A percentile compares a stretch with the other conserved stretches of the same genome.
Evolutionary conservation across 2,329 filamentous ascomycete genomes (phyloP).

Genomic region (Nemania sp.): DNA sequence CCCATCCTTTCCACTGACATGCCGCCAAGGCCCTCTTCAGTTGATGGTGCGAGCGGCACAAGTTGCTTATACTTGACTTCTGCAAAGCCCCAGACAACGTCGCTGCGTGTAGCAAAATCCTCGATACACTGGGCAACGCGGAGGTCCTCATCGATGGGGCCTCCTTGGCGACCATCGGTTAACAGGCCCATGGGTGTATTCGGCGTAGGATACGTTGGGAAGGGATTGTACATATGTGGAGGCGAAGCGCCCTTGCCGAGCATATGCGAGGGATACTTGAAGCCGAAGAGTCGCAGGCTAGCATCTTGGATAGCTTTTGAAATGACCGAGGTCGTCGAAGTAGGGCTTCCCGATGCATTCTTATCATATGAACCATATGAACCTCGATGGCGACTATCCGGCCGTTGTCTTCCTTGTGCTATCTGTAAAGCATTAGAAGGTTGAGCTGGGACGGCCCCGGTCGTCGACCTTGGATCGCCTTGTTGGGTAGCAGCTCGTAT

Average conservation of each 20-base stretch:
- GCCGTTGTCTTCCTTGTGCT: conserved; percentile 65
- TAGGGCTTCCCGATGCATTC: conserved; percentile 67
- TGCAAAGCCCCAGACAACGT: conserved; percentile 96
- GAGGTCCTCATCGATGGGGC: conserved; percentile 76
- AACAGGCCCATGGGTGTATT: conserved; percentile 65
- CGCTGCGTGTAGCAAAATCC: conserved; percentile 88
- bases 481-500: conserved; percentile 79
- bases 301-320: conserved; percentile 95
- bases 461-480: conserved; percentile 68
- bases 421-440: conserved; percentile 76
- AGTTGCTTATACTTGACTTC: conserved; percentile 99
- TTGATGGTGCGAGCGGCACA: conserved; percentile 83
- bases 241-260: conserved; percentile 70
- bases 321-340: conserved; percentile 85
- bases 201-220: conserved; percentile 80
- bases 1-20: conserved; percentile 57
- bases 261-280: conserved; percentile 68
- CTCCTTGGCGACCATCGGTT: conserved; percentile 65
- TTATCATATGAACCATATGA: conserved; percentile 89
- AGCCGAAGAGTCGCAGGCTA: conserved; percentile 73
- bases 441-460: conserved; percentile 70
- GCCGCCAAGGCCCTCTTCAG: conserved; percentile 71
- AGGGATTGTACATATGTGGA: conserved; percentile 76
- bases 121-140: conserved; percentile 82
- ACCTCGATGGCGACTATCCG: conserved; percentile 73